phyloP scores from a whole-genome alignment of 257 asterid species.

The Solanum sitiens region DNA sequence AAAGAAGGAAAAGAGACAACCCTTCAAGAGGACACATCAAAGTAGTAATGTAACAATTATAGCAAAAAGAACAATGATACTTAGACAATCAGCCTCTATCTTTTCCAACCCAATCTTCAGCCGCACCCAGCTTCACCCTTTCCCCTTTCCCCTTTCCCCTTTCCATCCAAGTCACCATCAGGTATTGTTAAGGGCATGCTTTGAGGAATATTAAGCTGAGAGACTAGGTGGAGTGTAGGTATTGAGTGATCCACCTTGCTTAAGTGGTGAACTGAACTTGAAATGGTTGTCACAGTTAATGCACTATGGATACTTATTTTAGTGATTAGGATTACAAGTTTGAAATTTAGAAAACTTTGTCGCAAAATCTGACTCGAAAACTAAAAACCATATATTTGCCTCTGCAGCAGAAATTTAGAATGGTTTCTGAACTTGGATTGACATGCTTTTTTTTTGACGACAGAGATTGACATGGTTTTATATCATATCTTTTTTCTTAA shows the following conservation, averaged over 20 bases:
- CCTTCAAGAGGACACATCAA: neutral
- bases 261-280: neutral
- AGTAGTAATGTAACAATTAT: neutral
- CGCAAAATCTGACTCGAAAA: neutral
- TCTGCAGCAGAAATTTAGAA: neutral
- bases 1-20: neutral
- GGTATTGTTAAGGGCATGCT: neutral
- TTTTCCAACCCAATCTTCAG: neutral
- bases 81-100: neutral
- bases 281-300: neutral
- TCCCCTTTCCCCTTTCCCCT: neutral
- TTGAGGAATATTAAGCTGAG: neutral
- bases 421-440: neutral
- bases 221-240: neutral
- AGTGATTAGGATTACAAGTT: neutral
- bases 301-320: neutral
- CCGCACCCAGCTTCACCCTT: neutral
- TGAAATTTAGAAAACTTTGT: neutral
- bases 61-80: neutral
- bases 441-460: neutral
- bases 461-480: neutral
- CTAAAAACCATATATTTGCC: neutral
- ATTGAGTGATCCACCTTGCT: neutral
- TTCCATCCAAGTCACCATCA: neutral
- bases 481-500: neutral